Percentiles rank a stretch among this genome's conserved stretches.
These are phyloP conservation scores for Sporothrix curviconia DNA, from an alignment of 2,329 filamentous ascomycete species.

Conservation along the genomic window DNA sequence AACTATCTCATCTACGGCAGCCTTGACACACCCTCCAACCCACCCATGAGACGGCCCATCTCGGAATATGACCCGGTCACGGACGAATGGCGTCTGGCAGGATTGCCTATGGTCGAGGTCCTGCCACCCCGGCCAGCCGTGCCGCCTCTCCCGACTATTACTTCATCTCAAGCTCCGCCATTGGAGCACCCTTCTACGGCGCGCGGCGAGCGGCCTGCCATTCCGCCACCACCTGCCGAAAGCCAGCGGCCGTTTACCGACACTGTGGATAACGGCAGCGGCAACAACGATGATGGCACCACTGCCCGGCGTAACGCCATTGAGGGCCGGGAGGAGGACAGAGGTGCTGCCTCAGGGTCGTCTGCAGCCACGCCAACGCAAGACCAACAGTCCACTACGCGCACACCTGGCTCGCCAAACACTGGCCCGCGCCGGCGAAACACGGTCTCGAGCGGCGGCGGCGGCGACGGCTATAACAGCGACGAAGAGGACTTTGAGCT, in stretches of 20 bases:
- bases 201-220: not conserved
- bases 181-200: no score
- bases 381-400: not conserved
- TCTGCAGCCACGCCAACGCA: not conserved
- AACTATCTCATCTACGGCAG: conserved; percentile 33
- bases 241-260: conserved; percentile 4
- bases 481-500: conserved; percentile 47
- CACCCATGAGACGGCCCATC: not conserved
- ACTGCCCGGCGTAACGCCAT: conserved; percentile 3
- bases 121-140: not conserved
- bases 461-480: conserved; percentile 47
- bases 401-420: not conserved
- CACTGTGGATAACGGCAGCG: not conserved
- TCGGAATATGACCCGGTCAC: not conserved
- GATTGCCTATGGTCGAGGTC: conserved; percentile 2
- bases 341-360: not conserved
- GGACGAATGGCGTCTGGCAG: conserved; percentile 9
- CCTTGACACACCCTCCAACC: conserved; percentile 30
- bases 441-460: conserved; percentile 33
- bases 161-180: no score
- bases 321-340: not conserved
- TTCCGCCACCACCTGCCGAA: conserved; percentile 8
- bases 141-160: no score
- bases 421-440: conserved; percentile 26
- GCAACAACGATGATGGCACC: not conserved